Evolutionary conservation across 1,284 basidiomycete species (phyloP).

Genomic region (Tilletia caries): DNA sequence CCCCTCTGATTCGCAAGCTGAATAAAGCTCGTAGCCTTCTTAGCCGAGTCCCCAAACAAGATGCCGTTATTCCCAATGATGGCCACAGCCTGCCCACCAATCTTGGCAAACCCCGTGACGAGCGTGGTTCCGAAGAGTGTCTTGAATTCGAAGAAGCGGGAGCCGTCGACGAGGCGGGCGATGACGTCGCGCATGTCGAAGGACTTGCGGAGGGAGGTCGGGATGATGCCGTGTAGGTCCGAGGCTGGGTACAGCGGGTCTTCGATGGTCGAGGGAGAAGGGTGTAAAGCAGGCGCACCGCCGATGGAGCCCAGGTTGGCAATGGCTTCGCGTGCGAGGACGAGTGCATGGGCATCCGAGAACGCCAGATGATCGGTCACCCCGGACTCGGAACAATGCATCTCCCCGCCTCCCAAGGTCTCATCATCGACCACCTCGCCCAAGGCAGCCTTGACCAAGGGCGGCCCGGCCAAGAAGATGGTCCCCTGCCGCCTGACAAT

Average conservation of each 20-base stretch:
- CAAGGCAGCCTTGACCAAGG: constrained; percentile 88
- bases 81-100: constrained; percentile 37
- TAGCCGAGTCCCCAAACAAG: constrained; percentile 83
- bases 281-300: constrained; percentile 14
- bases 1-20: constrained; percentile 85
- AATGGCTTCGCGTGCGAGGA: constrained; percentile 76
- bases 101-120: constrained; percentile 67
- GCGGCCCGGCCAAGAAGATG: constrained; percentile 93
- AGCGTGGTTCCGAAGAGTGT: constrained; percentile 86
- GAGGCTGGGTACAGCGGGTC: constrained; percentile 73
- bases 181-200: constrained; percentile 95
- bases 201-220: constrained; percentile 76
- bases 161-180: constrained; percentile 83
- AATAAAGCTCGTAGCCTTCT: constrained; percentile 93
- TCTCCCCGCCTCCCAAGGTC: constrained; percentile 75
- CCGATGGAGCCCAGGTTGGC: constrained; percentile 64
- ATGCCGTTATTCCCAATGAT: constrained; percentile 93
- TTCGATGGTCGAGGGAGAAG: constrained; percentile 58
- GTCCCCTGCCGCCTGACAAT: constrained; percentile 89
- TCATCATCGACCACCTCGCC: constrained; percentile 91
- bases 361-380: constrained; percentile 87
- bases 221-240: constrained; percentile 86
- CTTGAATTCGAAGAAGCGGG: constrained; percentile 90
- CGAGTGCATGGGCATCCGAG: constrained; percentile 82
- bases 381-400: constrained; percentile 90